Base-by-base conservation (phyloP, 345 rosid species). In the Brassica rapa region DNA sequence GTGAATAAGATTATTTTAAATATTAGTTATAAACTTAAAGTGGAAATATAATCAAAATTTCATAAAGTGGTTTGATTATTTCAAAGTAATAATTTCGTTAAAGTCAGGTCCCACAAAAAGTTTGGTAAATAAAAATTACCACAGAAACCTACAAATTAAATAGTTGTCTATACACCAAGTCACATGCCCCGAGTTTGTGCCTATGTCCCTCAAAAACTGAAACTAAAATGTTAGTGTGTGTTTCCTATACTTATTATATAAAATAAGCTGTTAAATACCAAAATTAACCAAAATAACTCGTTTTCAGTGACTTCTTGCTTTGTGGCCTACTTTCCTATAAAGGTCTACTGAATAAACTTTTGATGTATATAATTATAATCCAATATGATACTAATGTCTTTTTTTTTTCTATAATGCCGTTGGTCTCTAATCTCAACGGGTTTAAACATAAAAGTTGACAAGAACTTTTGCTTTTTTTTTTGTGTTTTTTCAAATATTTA, bases 221-320 rank as follows among this genome's bases (percentile, higher is more conserved):
- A 11, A n/a, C 10, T 11, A 66, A 43, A 29, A 8, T 59, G 49
- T 62, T 75, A 30, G 32, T 27, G 24, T 41, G 21, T 24, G 12
- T 57, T 57, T 9, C 10, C n/a, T 65, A n/a, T 55, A 24, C 19
- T 55, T 24, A n/a, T 1, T 27, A 27, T n/a, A 27, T 5, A 41
- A 3, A 62, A 30, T 15, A n/a, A 64, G 68, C 12, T 66, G 51
- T 12, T 29, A 62, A 70, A 62, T 62, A 21, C 65, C 70, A 70
- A 63, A 53, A 70, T 11, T 70, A 51, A 77, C 59, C 60, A 60
- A 60, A 60, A 51, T 43, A 39, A 21, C 56, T 70, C 63, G 71
- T 63, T 77, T 70, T 77, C 81, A 35, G 66, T 37, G 76, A 77
- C 49, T 59, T 64, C 71, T 77, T 70, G 32, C 66, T 37, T 71